A percentile compares a stretch with the other conserved stretches of the same genome.
Conservation (phyloP, 179 eudicot genomes). For the Kewa caespitosa region DNA sequence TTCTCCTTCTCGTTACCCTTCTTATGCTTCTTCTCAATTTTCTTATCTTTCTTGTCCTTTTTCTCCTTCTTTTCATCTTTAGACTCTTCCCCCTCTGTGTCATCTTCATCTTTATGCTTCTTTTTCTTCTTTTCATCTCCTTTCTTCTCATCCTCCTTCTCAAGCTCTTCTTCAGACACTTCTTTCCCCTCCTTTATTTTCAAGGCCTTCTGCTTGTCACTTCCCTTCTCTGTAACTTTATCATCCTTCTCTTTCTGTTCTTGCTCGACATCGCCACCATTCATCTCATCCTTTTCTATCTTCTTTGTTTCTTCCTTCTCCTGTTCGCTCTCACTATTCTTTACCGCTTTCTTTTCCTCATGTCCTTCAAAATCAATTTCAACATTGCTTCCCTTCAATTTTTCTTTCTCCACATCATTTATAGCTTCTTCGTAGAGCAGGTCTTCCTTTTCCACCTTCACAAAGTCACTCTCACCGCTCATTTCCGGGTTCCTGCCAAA, state of each 20-base stretch:
- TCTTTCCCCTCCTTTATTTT: slow-evolving; percentile 15
- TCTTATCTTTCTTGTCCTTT: slow-evolving; percentile 24
- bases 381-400: slow-evolving; percentile 20
- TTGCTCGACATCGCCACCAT: slow-evolving; percentile 3
- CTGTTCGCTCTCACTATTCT: slow-evolving; percentile 6
- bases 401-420: slow-evolving; percentile 23
- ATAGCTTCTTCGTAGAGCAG: slow-evolving; percentile 28
- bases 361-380: slow-evolving; percentile 31
- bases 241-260: background rate
- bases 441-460: slow-evolving; percentile 44
- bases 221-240: background rate
- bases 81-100: slow-evolving; percentile 19
- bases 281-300: slow-evolving; percentile 22
- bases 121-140: slow-evolving; percentile 20
- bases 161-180: slow-evolving; percentile 16
- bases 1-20: slow-evolving; percentile 25
- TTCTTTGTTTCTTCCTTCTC: slow-evolving; percentile 16
- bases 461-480: slow-evolving; percentile 26
- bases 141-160: slow-evolving; percentile 16
- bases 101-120: slow-evolving; percentile 13
- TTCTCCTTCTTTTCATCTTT: slow-evolving; percentile 25
- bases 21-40: slow-evolving; percentile 6
- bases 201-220: slow-evolving; percentile 10
- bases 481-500: slow-evolving; percentile 25
- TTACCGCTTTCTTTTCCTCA: slow-evolving; percentile 34